Base-by-base conservation (phyloP, 78 protist species). In the Dictyostelium brefeldianum region DNA sequence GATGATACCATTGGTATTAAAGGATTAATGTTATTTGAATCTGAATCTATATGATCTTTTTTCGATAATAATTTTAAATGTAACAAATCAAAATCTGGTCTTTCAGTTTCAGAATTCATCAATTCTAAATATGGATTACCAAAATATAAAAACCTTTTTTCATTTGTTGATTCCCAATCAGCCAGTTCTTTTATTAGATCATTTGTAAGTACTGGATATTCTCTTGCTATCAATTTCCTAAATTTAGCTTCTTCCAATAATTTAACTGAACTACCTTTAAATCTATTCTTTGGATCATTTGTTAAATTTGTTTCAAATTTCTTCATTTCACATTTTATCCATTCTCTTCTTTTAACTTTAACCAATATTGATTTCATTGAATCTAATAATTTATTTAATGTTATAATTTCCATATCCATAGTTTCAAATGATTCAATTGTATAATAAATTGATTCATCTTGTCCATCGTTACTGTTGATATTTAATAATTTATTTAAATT, bases 301-400 rank as follows among this genome's bases (percentile, higher is more conserved):
- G 81, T 64, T 36, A 36, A 36, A 20, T 25, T 46, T 0, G 56
- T 77, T 77, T 77, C 81, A 77, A 77, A 77, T 14, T 22, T 50
- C 59, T 77, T 77, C 81, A 77, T 77, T 10, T 50, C 67, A 15
- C 48, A 25, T 29, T 77, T 77, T 10, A 77, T 46, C 57, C 57
- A 77, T 50, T 77, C 81, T 18, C 81, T 46, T 77, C 81, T 77
- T 50, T 77, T 77, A 15, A 77, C 81, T 50, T 77, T 77, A 3
- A 6, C 59, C 29, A 77, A 77, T 48, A 77, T 77, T 27, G 65
- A 15, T 27, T 77, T 77, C 81, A 77, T 77, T 50, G 81, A 77
- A 20, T 46, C 81, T 14, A 77, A 77, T 27, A 77, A 15, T 7
- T n/a, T 41, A n/a, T 20, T 50, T 27, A 77, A 20, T 11, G 8